Evolutionary conservation across 768 basidiomycete species (phyloP).

Genomic region (Russula sp.): DNA sequence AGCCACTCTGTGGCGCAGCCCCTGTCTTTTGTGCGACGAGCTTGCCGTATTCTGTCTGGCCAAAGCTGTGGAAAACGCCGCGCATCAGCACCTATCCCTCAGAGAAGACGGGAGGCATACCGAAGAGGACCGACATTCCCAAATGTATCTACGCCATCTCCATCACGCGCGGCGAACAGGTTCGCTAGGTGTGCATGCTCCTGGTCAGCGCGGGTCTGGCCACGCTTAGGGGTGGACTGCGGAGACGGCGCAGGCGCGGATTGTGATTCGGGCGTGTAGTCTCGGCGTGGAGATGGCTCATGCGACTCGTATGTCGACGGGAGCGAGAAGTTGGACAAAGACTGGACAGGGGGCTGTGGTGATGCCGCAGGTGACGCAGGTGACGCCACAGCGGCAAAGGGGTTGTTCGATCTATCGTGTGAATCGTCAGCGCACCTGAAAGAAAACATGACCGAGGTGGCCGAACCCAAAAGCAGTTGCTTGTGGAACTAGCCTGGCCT

Average conservation of each 20-base stretch:
- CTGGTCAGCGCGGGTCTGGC: conserved; percentile 51
- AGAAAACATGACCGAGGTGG: not conserved
- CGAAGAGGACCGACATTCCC: conserved; percentile 81
- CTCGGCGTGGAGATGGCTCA: conserved; percentile 37
- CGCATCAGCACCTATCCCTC: not conserved
- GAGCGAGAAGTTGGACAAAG: conserved; percentile 54
- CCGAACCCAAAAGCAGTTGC: conserved; percentile 73
- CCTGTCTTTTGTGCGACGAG: conserved; percentile 32
- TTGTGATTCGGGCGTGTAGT: conserved; percentile 35
- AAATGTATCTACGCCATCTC: conserved; percentile 93
- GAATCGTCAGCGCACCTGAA: conserved; percentile 3
- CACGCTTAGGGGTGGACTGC: conserved; percentile 21
- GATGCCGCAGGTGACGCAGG: conserved; percentile 32
- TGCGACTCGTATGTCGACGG: conserved; percentile 54
- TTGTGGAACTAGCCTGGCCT: conserved; percentile 43
- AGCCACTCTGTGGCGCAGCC: conserved; percentile 30
- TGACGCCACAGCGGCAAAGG: conserved; percentile 58
- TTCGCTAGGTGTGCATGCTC: conserved; percentile 68
- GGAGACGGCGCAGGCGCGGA: conserved; percentile 24
- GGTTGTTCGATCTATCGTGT: conserved; percentile 78
- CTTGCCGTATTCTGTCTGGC: conserved; percentile 28
- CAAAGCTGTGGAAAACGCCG: conserved; percentile 37
- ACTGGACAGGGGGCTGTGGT: conserved; percentile 27
- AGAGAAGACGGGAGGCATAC: conserved; percentile 34
- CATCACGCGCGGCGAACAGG: conserved; percentile 75